Evolutionary conservation across 2,329 filamentous ascomycete species (phyloP), one percentile per base, ranked within the genome.

Genomic region (Beauveria sp.): DNA sequence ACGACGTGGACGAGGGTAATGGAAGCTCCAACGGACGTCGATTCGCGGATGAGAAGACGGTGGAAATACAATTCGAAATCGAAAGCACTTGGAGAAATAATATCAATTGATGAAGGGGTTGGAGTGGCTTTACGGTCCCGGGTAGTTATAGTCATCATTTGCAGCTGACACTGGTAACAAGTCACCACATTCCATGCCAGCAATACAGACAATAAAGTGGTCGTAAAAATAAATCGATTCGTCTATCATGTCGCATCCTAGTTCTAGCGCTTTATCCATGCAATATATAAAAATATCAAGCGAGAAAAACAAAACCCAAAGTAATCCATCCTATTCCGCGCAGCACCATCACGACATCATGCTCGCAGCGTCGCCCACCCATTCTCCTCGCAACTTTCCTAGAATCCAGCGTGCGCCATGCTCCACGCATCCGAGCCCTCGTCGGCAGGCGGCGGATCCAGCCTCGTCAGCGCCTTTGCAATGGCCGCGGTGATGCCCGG

Each of bases 401-500:
- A 60, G 14, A 38, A 60, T 20, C 31, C 34, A 31, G 46, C 16
- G 10, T 46, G 50, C 28, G 18, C 50, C 59, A 54, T 40, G 24
- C 46, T 31, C 50, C 51, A 61, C 20, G 42, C 16, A 31, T 61
- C 42, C 20, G 20, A 24, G 14, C 14, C 16, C 3, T 42, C 45
- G 24, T 51, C 43, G 2, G 34, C 28, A 6, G 61, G 7, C 18
- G 51, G 43, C 24, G 62, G 46, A 51, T 63, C 62, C 26, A 63
- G 62, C 58, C 40, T 61, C 12, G 40, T 28, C 57, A 63, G 52
- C 24, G 57, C 62, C 57, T 53, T 52, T 26, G 38, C 16, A 14
- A 75, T 69, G 14, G 65, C 66, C 51, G 55, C 61, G 20, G 73
- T 69, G 18, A 70, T 73, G 7, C 62, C 68, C 1, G 64, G 60